phyloP scores from a whole-genome alignment of 2,329 filamentous ascomycete genomes.

The Pseudopithomyces maydicus region DNA sequence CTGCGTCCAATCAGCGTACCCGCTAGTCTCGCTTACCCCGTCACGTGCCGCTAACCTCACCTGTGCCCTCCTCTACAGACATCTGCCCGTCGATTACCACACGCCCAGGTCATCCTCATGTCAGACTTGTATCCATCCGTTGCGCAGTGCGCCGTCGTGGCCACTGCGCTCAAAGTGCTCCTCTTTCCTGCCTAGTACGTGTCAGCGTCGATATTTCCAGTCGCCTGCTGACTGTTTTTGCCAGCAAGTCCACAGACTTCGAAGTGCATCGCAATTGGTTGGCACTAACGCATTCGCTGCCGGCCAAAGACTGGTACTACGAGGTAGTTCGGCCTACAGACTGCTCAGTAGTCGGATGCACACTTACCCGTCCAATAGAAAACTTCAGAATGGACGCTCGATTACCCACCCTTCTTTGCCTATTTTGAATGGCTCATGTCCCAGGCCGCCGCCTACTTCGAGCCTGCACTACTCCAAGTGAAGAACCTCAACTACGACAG shows the following conservation, averaged over 20 bases:
- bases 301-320: constrained; percentile 89
- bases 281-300: constrained; percentile 88
- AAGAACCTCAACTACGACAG: constrained; percentile 84
- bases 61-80: constrained; percentile 9
- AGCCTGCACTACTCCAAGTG: constrained; percentile 81
- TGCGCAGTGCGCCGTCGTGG: constrained; percentile 82
- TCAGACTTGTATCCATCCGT: constrained; percentile 84
- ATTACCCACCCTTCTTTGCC: constrained; percentile 98
- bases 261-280: constrained; percentile 99
- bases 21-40: not conserved
- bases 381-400: constrained; percentile 98
- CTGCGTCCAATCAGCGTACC: not conserved
- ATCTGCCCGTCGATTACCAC: constrained; percentile 25
- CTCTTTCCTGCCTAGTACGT: constrained; percentile 93
- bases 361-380: constrained; percentile 55
- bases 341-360: not conserved
- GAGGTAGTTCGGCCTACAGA: constrained; percentile 59
- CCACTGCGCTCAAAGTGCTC: constrained; percentile 87
- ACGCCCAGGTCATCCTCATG: constrained; percentile 58
- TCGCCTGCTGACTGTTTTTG: constrained; percentile 30
- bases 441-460: constrained; percentile 74
- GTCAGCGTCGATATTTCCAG: constrained; percentile 6
- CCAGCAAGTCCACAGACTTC: constrained; percentile 97
- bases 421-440: constrained; percentile 95
- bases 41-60: constrained; percentile 26